Evolutionary conservation across 2,329 filamentous ascomycete genomes (phyloP), one percentile per base, ranked within the genome.

Genomic region (Trichophyton equinum): DNA sequence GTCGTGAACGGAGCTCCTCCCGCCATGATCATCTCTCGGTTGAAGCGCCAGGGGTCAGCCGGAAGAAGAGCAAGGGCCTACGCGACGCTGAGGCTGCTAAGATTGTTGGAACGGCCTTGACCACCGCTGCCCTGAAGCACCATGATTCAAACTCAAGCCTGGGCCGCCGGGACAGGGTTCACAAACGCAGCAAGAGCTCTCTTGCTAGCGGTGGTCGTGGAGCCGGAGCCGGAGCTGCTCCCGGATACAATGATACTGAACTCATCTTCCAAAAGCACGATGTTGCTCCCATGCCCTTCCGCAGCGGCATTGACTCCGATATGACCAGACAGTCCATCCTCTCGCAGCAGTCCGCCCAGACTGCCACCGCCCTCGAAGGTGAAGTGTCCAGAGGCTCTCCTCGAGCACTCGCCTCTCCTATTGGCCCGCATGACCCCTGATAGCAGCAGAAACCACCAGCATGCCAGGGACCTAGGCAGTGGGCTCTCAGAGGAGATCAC

Each of bases 241-340:
- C 33, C 33, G 33, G 33, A 13, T 38, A 62, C 20, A 63, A 64
- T 20, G 64, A 84, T 62, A 83, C 77, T 2, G 81, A 83, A 60
- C 76, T 81, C 42, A 70, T 76, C 18, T 78, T 78, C 65, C 69
- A 82, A 62, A 78, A 73, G 65, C 80, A 83, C 58, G 78, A 84
- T 57, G 82, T 88, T 13, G 87, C 91, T 5, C 89, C 89, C 4
- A 90, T 96, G 86, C 92, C 92, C 2, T 80, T 96, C 64, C 86
- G 88, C 73, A 96, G 91, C 73, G 89, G 90, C 61, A 83, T 95
- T 61, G 84, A 88, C 47, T 95, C 92, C 0, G 91, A 96, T 58
- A 74, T 96, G 60, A 97, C 92, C 0, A 82, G 92, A 67, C 87
- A 87, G 15, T 96, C 92, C 0, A 89, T 97, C 60, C 75, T 94